These are phyloP conservation scores for Datura wrightii DNA, from an alignment of 257 asterid genomes.

Conservation along the genomic window DNA sequence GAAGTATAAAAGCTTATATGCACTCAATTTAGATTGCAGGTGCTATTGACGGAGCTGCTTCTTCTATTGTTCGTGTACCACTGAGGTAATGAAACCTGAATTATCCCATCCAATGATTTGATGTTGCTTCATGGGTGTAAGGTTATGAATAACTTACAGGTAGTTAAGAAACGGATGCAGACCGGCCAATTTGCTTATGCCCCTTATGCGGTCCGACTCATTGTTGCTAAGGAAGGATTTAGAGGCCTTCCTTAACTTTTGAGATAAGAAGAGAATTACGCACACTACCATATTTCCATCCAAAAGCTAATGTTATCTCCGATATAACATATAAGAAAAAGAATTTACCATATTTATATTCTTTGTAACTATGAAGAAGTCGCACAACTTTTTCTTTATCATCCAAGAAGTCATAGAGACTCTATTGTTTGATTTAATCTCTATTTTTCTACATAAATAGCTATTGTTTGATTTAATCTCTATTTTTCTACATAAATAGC, in stretches of 20 bases:
- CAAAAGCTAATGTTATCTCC: too few species aligned
- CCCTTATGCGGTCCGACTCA: constrained; percentile 64
- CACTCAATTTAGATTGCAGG: constrained; percentile 66
- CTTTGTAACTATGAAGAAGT: too few species aligned
- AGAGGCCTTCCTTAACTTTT: constrained; percentile 48
- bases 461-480: too few species aligned
- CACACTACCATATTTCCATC: too few species aligned
- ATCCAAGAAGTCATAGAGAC: too few species aligned
- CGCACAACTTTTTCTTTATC: too few species aligned
- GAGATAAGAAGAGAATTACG: too few species aligned
- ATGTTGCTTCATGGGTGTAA: constrained; percentile 20
- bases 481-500: too few species aligned
- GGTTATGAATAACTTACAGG: constrained; percentile 44
- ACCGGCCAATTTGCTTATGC: constrained; percentile 66
- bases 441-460: too few species aligned
- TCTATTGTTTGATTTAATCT: too few species aligned
- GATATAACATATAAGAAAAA: too few species aligned
- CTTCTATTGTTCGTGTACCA: constrained; percentile 43
- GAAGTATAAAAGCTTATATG: constrained; percentile 31
- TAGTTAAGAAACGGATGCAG: constrained; percentile 77
- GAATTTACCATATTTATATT: too few species aligned
- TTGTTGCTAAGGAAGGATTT: constrained; percentile 68
- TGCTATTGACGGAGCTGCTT: constrained; percentile 68
- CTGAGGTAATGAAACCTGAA: constrained; percentile 51
- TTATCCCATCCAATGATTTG: background rate